phyloP scores from a whole-genome alignment of 2,329 filamentous ascomycete species.

The Calcarisporium arbuscula region DNA sequence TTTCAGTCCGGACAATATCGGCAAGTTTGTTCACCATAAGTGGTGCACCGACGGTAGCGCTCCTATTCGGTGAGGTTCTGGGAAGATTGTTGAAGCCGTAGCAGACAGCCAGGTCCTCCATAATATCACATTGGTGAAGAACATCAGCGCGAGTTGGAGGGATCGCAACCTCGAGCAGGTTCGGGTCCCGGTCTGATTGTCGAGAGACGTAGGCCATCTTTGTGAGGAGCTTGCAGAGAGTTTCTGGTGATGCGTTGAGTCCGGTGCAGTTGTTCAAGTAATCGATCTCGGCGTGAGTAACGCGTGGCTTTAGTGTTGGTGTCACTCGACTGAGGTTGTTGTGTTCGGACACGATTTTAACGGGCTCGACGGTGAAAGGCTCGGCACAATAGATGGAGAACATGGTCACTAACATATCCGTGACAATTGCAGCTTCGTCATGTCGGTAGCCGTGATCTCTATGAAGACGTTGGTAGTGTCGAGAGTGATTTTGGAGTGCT shows the following conservation, averaged over 20 bases:
- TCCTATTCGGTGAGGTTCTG: conserved; percentile 77
- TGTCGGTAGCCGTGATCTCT: conserved; percentile 92
- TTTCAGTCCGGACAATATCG: conserved; percentile 84
- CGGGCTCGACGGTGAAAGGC: conserved; percentile 86
- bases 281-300: conserved; percentile 75
- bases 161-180: conserved; percentile 73
- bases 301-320: conserved; percentile 71
- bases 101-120: conserved; percentile 95
- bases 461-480: conserved; percentile 93
- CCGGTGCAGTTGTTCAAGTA: conserved; percentile 95
- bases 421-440: conserved; percentile 96
- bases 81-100: conserved; percentile 98
- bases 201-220: conserved; percentile 86
- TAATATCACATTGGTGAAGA: conserved; percentile 93
- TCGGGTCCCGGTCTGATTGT: conserved; percentile 62
- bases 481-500: conserved; percentile 92
- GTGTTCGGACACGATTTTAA: conserved; percentile 87
- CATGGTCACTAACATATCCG: conserved; percentile 94
- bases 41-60: conserved; percentile 78
- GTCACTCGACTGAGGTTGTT: conserved; percentile 77
- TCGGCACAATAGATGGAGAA: conserved; percentile 89
- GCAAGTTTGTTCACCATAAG: conserved; percentile 89
- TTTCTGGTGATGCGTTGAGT: conserved; percentile 64
- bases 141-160: conserved; percentile 90
- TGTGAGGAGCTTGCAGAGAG: conserved; percentile 71